Conservation (phyloP, 352 stramenopile genomes). For the Phytopythium ostracodes region DNA sequence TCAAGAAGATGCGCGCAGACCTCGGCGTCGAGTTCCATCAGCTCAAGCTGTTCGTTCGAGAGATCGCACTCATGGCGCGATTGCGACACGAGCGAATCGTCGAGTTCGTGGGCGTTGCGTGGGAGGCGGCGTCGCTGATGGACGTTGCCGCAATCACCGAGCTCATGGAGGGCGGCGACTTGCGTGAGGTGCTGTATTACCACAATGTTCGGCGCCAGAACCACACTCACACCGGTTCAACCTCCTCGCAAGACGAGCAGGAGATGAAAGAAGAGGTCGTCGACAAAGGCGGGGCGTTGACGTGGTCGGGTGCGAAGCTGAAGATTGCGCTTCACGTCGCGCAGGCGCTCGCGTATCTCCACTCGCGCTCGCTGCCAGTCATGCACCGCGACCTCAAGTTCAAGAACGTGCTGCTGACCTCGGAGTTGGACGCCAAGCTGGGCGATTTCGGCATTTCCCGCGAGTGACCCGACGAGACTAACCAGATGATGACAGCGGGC, state of each 20-base stretch:
- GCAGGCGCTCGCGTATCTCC: slow-evolving; percentile 40
- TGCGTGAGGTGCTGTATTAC: slow-evolving; percentile 34
- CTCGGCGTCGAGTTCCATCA: slow-evolving; percentile 17
- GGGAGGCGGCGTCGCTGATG: slow-evolving; percentile 20
- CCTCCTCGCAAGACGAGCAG: not conserved
- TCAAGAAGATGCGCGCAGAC: slow-evolving; percentile 39
- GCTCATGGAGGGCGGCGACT: slow-evolving; percentile 49
- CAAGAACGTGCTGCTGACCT: slow-evolving; percentile 10
- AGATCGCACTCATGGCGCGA: slow-evolving; percentile 36
- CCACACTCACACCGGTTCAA: not conserved
- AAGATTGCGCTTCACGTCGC: slow-evolving; percentile 43
- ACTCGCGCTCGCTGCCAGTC: slow-evolving; percentile 38
- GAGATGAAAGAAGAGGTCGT: not conserved
- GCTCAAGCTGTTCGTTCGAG: slow-evolving; percentile 33
- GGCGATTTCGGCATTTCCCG: slow-evolving; percentile 2
- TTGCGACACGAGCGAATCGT: slow-evolving; percentile 37
- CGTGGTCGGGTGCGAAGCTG: slow-evolving; percentile 34
- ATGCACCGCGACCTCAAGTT: slow-evolving; percentile 40
- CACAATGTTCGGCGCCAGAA: slow-evolving; percentile 9
- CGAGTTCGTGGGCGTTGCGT: slow-evolving; percentile 42
- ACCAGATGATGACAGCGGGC: slow-evolving; percentile 19
- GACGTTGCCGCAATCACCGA: slow-evolving; percentile 43
- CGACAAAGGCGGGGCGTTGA: slow-evolving; percentile 10
- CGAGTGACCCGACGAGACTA: not conserved
- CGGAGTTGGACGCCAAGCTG: slow-evolving; percentile 24